Percentiles rank a stretch among this genome's conserved stretches.
These are phyloP conservation scores for Aspergillus brunneoviolaceus DNA, from an alignment of 2,329 filamentous ascomycete genomes.

Conservation along the genomic window DNA sequence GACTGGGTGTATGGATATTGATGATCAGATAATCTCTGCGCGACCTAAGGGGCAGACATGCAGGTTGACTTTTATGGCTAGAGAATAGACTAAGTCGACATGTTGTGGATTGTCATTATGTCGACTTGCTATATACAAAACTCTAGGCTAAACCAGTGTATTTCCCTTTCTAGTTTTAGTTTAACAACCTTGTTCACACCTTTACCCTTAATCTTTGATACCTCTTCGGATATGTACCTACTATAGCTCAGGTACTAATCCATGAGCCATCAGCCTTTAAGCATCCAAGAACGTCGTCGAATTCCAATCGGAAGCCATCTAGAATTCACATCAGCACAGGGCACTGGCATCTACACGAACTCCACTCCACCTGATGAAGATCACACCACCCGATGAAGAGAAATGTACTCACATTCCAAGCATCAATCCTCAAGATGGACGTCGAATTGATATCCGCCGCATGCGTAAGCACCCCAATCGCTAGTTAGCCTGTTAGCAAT, in stretches of 20 bases:
- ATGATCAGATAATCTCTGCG: slow-evolving; percentile 67
- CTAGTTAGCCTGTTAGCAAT: slow-evolving; percentile 3
- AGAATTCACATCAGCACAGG: neutral
- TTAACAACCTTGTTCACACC: too few relatives aligned
- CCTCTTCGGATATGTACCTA: too few relatives aligned
- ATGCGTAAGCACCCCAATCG: slow-evolving; percentile 22
- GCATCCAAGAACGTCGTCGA: slow-evolving; percentile 13
- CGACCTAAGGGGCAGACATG: slow-evolving; percentile 62
- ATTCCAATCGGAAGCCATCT: slow-evolving; percentile 27
- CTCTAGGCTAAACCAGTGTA: too few relatives aligned
- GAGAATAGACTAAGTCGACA: neutral
- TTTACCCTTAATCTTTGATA: too few relatives aligned
- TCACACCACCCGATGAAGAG: neutral
- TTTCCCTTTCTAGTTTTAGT: too few relatives aligned
- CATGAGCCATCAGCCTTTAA: neutral
- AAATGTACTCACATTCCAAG: slow-evolving; percentile 25
- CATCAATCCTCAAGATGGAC: slow-evolving; percentile 24
- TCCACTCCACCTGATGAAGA: neutral
- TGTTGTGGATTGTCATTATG: too few relatives aligned
- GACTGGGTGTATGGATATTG: slow-evolving; percentile 60
- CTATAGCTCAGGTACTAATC: neutral
- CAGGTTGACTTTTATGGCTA: slow-evolving; percentile 42
- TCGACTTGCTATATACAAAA: too few relatives aligned
- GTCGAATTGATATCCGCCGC: slow-evolving; percentile 10
- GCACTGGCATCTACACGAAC: too few relatives aligned